Percentiles rank a stretch among this genome's conserved stretches.
Conservation (phyloP, 495 filamentous ascomycete genomes). For the Thozetella sp. region DNA sequence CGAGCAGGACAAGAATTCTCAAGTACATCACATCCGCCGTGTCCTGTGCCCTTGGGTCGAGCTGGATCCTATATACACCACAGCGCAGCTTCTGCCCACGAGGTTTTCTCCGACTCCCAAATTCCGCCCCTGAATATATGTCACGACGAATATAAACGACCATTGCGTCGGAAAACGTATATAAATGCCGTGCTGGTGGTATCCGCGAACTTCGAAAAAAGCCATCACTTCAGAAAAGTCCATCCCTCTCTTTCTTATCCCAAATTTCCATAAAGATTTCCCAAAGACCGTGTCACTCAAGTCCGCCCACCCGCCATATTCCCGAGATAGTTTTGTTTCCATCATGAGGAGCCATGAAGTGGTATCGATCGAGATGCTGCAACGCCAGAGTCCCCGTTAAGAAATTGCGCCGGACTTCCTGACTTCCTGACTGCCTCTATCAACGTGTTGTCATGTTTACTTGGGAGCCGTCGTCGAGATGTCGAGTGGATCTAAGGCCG, state of each 20-base stretch:
- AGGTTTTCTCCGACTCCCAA: not conserved
- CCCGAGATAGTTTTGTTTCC: not conserved
- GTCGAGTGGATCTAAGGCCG: not conserved
- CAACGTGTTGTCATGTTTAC: not conserved
- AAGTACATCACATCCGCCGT: no score
- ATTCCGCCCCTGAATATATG: not conserved
- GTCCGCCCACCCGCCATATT: not conserved
- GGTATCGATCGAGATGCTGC: slow-evolving; percentile 1
- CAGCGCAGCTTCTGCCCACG: no score
- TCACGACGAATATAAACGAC: not conserved
- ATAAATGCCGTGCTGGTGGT: not conserved
- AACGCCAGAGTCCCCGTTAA: not conserved
- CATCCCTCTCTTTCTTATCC: not conserved
- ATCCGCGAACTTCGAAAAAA: not conserved
- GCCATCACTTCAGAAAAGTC: no score
- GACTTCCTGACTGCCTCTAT: no score
- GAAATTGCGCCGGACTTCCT: not conserved
- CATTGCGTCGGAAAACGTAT: not conserved
- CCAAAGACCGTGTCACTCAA: not conserved
- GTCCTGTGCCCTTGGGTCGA: no score
- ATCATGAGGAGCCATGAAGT: no score
- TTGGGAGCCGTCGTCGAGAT: not conserved
- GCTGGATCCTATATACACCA: no score
- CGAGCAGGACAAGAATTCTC: no score
- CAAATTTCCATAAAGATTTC: not conserved